phyloP scores from a whole-genome alignment of 805 yeast species.

The Yamadazyma sp. region DNA sequence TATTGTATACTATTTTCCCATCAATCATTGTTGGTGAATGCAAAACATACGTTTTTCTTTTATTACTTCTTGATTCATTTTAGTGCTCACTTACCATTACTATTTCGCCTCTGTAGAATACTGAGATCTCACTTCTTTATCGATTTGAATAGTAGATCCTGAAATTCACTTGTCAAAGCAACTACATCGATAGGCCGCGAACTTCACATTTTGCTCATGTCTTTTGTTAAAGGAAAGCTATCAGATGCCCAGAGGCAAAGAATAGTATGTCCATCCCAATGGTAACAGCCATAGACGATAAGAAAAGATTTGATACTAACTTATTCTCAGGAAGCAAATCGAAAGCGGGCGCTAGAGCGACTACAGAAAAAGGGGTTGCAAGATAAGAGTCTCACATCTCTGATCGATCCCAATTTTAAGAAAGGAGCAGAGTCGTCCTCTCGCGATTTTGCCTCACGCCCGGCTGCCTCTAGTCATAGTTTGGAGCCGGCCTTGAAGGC shows the following conservation, averaged over 20 bases:
- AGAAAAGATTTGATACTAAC: slow-evolving; percentile 9
- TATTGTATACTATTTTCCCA: no score
- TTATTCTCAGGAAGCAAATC: slow-evolving; percentile 53
- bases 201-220: slow-evolving; percentile 1
- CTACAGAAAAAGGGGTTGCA: slow-evolving; percentile 43
- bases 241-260: slow-evolving; percentile 34
- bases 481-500: background rate
- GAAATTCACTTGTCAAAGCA: no score
- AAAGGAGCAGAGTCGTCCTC: slow-evolving; percentile 2
- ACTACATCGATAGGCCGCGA: no score
- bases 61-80: no score
- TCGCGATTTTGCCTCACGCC: background rate
- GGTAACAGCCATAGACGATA: background rate
- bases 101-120: no score
- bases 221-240: slow-evolving; percentile 20
- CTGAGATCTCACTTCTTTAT: no score
- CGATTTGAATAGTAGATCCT: no score
- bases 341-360: slow-evolving; percentile 61
- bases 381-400: slow-evolving; percentile 9
- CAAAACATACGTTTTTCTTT: no score
- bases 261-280: slow-evolving; percentile 30
- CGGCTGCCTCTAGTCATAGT: background rate
- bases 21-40: no score
- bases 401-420: slow-evolving; percentile 7
- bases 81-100: no score